Conservation (phyloP, 192 early-diverging fungal genomes). For the Coemansia sp. region DNA sequence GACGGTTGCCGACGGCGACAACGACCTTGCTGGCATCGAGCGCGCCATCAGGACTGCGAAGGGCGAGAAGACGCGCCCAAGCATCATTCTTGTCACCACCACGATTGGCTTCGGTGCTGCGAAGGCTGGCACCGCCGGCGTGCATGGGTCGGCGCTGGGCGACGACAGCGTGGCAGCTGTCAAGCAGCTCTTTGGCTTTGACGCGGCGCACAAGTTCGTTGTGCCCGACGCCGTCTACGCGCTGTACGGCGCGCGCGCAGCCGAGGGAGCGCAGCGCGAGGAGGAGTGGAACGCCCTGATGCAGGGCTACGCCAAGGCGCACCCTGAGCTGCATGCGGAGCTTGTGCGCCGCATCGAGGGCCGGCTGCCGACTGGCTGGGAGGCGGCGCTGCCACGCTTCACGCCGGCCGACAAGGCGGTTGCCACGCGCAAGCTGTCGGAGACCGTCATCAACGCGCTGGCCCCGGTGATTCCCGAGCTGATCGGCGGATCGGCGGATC, state of each 20-base stretch:
- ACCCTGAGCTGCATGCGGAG: constrained; percentile 71
- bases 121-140: constrained; percentile 85
- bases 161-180: constrained; percentile 76
- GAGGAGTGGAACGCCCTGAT: constrained; percentile 76
- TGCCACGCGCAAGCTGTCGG: constrained; percentile 89
- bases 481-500: constrained; percentile 93
- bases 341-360: constrained; percentile 74
- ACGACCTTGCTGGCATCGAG: constrained; percentile 69
- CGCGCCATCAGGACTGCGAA: constrained; percentile 81
- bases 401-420: constrained; percentile 77
- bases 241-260: constrained; percentile 56
- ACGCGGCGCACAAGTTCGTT: constrained; percentile 69
- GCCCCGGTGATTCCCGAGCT: constrained; percentile 82
- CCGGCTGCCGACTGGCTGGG: constrained; percentile 75
- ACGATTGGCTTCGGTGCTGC: constrained; percentile 93
- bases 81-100: constrained; percentile 86
- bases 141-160: constrained; percentile 87
- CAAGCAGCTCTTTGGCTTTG: constrained; percentile 84
- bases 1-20: constrained; percentile 77
- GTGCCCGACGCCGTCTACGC: constrained; percentile 70
- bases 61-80: constrained; percentile 78
- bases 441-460: constrained; percentile 80
- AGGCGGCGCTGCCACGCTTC: constrained; percentile 72
- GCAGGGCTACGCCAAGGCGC: constrained; percentile 64
- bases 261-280: constrained; percentile 66